These are phyloP conservation scores for Botrytis porri DNA, from an alignment of 2,329 filamentous ascomycete species.

Conservation along the genomic window DNA sequence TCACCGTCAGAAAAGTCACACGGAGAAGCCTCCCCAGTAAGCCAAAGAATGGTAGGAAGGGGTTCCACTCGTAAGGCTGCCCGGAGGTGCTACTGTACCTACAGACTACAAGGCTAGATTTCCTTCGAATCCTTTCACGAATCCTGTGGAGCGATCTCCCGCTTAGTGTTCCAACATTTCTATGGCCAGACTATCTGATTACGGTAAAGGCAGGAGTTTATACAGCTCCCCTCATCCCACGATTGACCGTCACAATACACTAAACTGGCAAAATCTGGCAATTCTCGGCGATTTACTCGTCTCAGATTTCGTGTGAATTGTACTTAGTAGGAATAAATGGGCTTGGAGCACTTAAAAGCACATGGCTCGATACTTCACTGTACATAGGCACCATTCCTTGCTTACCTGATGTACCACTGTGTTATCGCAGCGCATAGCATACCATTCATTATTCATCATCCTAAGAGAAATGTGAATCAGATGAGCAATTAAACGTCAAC, in stretches of 20 bases:
- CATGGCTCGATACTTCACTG: not conserved
- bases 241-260: not conserved
- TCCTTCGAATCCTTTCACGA: constrained; percentile 3
- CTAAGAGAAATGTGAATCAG: not conserved
- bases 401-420: not conserved
- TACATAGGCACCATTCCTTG: not conserved
- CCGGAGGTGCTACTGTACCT: constrained; percentile 11
- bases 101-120: constrained; percentile 18
- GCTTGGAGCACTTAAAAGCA: not conserved
- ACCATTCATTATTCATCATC: not conserved
- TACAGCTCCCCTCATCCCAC: constrained; percentile 21
- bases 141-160: constrained; percentile 18
- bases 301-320: not conserved
- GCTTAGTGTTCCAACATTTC: constrained; percentile 2
- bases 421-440: not conserved
- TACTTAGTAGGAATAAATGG: not conserved
- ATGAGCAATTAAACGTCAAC: constrained; percentile 9
- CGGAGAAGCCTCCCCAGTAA: not conserved
- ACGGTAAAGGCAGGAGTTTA: constrained; percentile 9
- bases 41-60: not conserved
- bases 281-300: not conserved
- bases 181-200: constrained; percentile 11
- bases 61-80: constrained; percentile 24
- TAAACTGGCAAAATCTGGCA: not conserved
- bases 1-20: constrained; percentile 12